Conservation (phyloP, 495 filamentous ascomycete species). For the Penicillium manginii region DNA sequence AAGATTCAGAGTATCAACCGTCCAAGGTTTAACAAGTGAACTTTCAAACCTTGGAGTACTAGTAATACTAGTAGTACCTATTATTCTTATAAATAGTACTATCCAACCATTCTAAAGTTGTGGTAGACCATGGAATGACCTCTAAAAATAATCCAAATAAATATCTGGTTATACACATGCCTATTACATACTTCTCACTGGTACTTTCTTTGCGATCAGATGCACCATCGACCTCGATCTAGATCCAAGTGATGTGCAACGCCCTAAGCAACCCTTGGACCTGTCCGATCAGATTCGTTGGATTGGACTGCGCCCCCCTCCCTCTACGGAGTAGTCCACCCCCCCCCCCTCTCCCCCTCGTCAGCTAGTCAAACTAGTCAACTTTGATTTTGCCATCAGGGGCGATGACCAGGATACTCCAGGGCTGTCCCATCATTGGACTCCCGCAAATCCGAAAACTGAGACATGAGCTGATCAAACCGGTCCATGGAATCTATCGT, state of each 20-base stretch:
- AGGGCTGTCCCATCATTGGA: constrained; percentile 9
- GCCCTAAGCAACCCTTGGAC: neutral
- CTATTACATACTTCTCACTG: neutral
- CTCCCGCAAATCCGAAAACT: constrained; percentile 14
- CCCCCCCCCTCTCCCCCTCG: too few relatives aligned
- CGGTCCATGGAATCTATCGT: neutral
- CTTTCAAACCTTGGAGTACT: too few relatives aligned
- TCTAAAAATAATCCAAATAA: neutral
- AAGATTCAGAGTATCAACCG: too few relatives aligned
- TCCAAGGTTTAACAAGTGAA: too few relatives aligned
- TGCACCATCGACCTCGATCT: constrained; percentile 15
- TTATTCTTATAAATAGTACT: too few relatives aligned
- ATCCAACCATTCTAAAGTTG: too few relatives aligned
- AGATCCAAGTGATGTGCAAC: constrained; percentile 16
- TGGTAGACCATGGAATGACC: too few relatives aligned
- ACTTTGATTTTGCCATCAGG: constrained; percentile 3
- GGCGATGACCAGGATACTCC: neutral
- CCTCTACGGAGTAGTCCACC: too few relatives aligned
- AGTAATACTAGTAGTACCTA: too few relatives aligned
- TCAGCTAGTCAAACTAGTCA: neutral
- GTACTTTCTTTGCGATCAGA: constrained; percentile 8
- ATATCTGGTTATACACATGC: neutral
- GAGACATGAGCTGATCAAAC: constrained; percentile 11
- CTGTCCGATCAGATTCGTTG: constrained; percentile 3
- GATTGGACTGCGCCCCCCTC: constrained; percentile 5